Conservation (phyloP, 139 green algal species). For the Chlamydomonas schloesseri region DNA sequence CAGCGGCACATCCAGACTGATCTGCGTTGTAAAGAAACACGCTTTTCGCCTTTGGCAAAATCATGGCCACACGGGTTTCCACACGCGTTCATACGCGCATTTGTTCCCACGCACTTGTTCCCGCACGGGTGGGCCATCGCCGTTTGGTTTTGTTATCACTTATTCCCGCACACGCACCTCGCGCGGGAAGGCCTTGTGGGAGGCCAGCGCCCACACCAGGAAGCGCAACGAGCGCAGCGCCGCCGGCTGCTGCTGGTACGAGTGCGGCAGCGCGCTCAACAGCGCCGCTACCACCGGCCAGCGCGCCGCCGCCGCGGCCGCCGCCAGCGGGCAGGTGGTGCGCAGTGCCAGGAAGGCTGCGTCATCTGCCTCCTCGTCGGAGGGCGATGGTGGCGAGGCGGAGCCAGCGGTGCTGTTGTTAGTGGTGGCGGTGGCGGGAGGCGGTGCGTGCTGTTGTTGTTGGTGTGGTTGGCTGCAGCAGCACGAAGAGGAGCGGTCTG, state of each 20-base stretch:
- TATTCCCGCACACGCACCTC: too few relatives aligned
- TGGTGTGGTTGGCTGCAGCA: not conserved
- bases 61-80: too few relatives aligned
- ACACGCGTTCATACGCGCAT: too few relatives aligned
- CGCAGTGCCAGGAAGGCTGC: conserved; percentile 8
- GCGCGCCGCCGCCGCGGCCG: conserved; percentile 16
- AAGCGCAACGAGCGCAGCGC: conserved; percentile 36
- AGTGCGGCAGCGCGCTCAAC: not conserved
- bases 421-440: not conserved
- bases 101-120: too few relatives aligned
- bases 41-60: too few relatives aligned
- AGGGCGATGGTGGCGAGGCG: not conserved
- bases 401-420: not conserved
- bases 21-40: too few relatives aligned
- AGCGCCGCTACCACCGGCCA: conserved; percentile 21
- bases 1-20: too few relatives aligned
- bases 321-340: conserved; percentile 15
- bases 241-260: not conserved
- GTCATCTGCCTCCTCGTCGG: not conserved
- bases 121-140: too few relatives aligned
- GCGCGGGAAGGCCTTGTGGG: conserved; percentile 31
- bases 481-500: too few relatives aligned
- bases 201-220: conserved; percentile 40
- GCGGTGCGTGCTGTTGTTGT: not conserved
- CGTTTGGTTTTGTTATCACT: too few relatives aligned